Percentiles rank a stretch among this genome's conserved stretches.
Conservation (phyloP, 108 stramenopile genomes). For the Fistulifera pelliculosa region DNA sequence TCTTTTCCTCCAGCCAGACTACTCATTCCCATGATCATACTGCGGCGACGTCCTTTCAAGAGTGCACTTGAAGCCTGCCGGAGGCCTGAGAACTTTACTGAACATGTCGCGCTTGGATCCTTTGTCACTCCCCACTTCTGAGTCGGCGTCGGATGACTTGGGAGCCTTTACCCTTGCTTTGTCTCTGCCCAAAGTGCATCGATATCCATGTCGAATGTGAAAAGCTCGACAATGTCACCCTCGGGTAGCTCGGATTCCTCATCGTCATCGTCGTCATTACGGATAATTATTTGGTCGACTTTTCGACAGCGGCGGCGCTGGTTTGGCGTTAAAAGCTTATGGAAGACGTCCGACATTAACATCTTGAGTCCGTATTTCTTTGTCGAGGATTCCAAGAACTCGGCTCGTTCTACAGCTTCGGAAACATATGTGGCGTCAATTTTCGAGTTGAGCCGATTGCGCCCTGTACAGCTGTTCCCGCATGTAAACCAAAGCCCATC, state of each 20-base stretch:
- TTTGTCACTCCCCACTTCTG: slow-evolving; percentile 3
- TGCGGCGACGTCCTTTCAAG: slow-evolving; percentile 3
- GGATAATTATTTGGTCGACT: slow-evolving; percentile 62
- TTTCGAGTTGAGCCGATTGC: slow-evolving; percentile 91
- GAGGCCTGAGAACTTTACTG: neutral
- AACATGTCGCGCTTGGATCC: neutral
- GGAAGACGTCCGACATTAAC: slow-evolving; percentile 84
- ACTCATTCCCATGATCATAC: slow-evolving; percentile 1
- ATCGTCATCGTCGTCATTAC: slow-evolving; percentile 40
- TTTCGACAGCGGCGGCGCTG: slow-evolving; percentile 65
- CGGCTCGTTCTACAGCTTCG: slow-evolving; percentile 81
- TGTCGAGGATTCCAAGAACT: slow-evolving; percentile 84
- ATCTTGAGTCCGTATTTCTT: slow-evolving; percentile 80
- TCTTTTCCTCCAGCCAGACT: slow-evolving; percentile 3
- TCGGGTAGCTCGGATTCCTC: slow-evolving; percentile 23
- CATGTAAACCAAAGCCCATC: slow-evolving; percentile 90
- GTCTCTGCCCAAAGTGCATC: slow-evolving; percentile 44
- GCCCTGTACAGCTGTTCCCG: slow-evolving; percentile 95
- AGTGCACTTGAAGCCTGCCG: slow-evolving; percentile 2
- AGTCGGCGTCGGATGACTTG: slow-evolving; percentile 7
- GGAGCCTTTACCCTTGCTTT: slow-evolving; percentile 1
- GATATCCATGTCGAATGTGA: slow-evolving; percentile 78
- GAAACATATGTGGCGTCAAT: slow-evolving; percentile 93
- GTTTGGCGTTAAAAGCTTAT: slow-evolving; percentile 49
- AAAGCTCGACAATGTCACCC: slow-evolving; percentile 55